Percentiles rank a stretch among this genome's conserved stretches.
phyloP scores from a whole-genome alignment of 805 yeast species.

The Yarrowia alimentaria region DNA sequence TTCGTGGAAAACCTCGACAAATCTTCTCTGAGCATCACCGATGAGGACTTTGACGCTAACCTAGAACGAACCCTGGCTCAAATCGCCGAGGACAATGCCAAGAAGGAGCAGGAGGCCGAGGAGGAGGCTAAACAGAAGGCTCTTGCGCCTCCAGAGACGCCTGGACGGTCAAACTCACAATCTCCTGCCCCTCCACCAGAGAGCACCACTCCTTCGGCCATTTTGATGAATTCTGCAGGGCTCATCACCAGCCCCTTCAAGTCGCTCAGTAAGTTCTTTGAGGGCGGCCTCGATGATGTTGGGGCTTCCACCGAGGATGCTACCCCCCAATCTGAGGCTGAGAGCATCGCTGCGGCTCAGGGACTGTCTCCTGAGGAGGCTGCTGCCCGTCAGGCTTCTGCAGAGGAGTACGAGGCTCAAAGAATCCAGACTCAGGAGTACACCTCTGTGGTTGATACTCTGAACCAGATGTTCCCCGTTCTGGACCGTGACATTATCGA shows the following conservation, averaged over 20 bases:
- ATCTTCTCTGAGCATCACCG: conserved; percentile 58
- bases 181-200: conserved; percentile 17
- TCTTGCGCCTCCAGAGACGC: conserved; percentile 23
- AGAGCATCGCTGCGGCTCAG: conserved; percentile 21
- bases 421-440: conserved; percentile 47
- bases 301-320: conserved; percentile 29
- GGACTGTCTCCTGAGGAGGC: conserved; percentile 36
- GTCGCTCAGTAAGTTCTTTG: conserved; percentile 42
- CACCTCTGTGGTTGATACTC: conserved; percentile 48
- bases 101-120: conserved; percentile 27
- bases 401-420: conserved; percentile 43
- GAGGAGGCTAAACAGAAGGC: conserved; percentile 31
- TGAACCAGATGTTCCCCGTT: conserved; percentile 71
- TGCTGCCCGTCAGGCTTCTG: conserved; percentile 42
- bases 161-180: conserved; percentile 11
- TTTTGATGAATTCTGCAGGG: conserved; percentile 46
- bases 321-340: conserved; percentile 21
- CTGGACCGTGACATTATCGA: conserved; percentile 65
- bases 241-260: conserved; percentile 51
- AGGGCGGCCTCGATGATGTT: conserved; percentile 35
- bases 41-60: conserved; percentile 55
- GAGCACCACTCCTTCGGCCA: conserved; percentile 38
- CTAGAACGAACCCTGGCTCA: conserved; percentile 42
- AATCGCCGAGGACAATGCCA: conserved; percentile 43
- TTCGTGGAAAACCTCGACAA: conserved; percentile 64